Evolutionary conservation across 2,329 filamentous ascomycete genomes (phyloP).

Genomic region (Aspergillus hiratsukae): DNA sequence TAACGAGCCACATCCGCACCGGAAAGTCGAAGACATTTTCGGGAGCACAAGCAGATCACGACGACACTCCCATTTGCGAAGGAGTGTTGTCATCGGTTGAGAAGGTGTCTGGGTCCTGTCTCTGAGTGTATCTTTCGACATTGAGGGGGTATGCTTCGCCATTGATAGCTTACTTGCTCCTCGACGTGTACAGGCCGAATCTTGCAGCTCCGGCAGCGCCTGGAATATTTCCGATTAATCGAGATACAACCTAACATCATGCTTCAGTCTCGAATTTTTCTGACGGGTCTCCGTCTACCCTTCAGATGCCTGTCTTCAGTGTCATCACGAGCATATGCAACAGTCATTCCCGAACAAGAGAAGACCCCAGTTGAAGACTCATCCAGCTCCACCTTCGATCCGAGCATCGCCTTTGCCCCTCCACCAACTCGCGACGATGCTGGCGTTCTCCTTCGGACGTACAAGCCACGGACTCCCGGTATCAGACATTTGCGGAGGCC

Average conservation of each 20-base stretch:
- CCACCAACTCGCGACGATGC: conserved; percentile 41
- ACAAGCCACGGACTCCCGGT: conserved; percentile 91
- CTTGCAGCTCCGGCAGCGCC: background rate
- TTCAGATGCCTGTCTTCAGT: conserved; percentile 44
- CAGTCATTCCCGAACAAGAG: conserved; percentile 37
- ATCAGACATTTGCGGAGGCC: conserved; percentile 85
- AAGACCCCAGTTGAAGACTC: conserved; percentile 23
- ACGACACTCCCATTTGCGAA: conserved; percentile 8
- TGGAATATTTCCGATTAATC: background rate
- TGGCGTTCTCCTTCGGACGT: conserved; percentile 64
- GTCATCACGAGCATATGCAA: conserved; percentile 51
- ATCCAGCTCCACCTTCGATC: conserved; percentile 34
- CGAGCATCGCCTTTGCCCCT: conserved; percentile 41
- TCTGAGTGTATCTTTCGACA: background rate
- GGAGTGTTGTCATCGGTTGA: background rate
- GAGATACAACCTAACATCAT: conserved; percentile 39
- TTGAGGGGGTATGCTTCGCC: conserved; percentile 10
- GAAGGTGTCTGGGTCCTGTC: conserved; percentile 6
- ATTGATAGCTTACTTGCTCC: conserved; percentile 3
- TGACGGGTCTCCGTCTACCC: conserved; percentile 47
- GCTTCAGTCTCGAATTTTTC: conserved; percentile 63
- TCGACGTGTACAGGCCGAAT: background rate
- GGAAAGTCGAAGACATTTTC: conserved; percentile 19
- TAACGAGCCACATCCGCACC: conserved; percentile 12
- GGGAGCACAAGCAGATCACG: conserved; percentile 8